Conservation (phyloP, 257 asterid genomes). For the Oldenlandia corymbosa region DNA sequence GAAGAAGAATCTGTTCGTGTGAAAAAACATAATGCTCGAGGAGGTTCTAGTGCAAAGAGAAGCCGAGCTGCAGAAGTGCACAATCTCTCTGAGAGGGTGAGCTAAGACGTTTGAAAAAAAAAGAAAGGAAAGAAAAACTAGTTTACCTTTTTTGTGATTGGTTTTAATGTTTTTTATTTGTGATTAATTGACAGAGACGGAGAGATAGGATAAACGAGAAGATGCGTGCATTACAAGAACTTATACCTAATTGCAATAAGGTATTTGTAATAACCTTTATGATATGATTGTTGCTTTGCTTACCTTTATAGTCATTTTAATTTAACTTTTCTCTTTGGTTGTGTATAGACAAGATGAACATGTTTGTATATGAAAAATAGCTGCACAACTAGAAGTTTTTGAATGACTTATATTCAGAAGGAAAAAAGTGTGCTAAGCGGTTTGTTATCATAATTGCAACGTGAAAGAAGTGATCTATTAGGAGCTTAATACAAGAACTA, state of each 20-base stretch:
- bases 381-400: not conserved
- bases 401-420: not conserved
- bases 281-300: not conserved
- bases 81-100: slow-evolving; percentile 94
- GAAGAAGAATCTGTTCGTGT: slow-evolving; percentile 63
- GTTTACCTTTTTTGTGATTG: not conserved
- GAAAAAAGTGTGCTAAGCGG: too few species aligned
- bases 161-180: slow-evolving; percentile 10
- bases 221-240: slow-evolving; percentile 97
- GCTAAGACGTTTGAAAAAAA: slow-evolving; percentile 21
- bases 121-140: too few species aligned
- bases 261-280: slow-evolving; percentile 26
- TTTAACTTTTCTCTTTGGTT: too few species aligned
- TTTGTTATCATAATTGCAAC: not conserved
- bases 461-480: too few species aligned
- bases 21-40: slow-evolving; percentile 41
- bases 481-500: too few species aligned
- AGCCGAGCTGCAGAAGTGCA: slow-evolving; percentile 97
- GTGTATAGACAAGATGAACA: too few species aligned
- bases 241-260: slow-evolving; percentile 97
- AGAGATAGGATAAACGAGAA: slow-evolving; percentile 92
- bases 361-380: not conserved
- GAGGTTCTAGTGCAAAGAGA: slow-evolving; percentile 69
- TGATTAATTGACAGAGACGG: slow-evolving; percentile 57
- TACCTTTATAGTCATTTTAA: too few species aligned